Conservation (phyloP, 257 asterid species). For the Ophiorrhiza pumila region DNA sequence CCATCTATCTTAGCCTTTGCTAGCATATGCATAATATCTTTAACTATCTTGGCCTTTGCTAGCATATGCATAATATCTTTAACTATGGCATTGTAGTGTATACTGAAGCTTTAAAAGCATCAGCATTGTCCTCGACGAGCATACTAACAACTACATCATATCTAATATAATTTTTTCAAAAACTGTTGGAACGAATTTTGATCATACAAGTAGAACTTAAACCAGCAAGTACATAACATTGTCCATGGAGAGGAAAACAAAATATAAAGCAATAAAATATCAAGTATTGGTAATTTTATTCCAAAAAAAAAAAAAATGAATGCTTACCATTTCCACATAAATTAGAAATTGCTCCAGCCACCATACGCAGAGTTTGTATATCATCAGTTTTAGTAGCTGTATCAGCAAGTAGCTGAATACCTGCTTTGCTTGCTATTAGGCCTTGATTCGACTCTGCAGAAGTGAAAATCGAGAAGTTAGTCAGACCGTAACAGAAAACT, state of each 20-base stretch:
- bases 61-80: background rate
- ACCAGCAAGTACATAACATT: background rate
- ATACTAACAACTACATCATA: background rate
- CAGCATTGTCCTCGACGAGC: background rate
- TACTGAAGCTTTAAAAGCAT: background rate
- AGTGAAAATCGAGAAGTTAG: background rate
- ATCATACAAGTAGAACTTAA: background rate
- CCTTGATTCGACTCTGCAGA: slow-evolving; percentile 71
- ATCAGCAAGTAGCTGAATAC: slow-evolving; percentile 63
- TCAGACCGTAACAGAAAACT: background rate
- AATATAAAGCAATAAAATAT: background rate
- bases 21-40: no score
- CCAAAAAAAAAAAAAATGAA: background rate
- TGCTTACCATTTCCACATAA: slow-evolving; percentile 85
- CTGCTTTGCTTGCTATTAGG: slow-evolving; percentile 69
- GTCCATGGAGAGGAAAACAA: background rate
- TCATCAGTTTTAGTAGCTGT: slow-evolving; percentile 70
- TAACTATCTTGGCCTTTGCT: background rate
- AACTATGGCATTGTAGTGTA: background rate
- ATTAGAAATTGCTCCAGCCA: slow-evolving; percentile 95
- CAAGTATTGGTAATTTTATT: background rate
- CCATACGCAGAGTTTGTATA: slow-evolving; percentile 88
- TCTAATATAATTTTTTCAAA: background rate
- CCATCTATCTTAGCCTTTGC: no score
- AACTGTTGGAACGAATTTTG: background rate